These are phyloP conservation scores for Coprinopsis strossmayeri DNA, from an alignment of 768 basidiomycete genomes.

Conservation along the genomic window DNA sequence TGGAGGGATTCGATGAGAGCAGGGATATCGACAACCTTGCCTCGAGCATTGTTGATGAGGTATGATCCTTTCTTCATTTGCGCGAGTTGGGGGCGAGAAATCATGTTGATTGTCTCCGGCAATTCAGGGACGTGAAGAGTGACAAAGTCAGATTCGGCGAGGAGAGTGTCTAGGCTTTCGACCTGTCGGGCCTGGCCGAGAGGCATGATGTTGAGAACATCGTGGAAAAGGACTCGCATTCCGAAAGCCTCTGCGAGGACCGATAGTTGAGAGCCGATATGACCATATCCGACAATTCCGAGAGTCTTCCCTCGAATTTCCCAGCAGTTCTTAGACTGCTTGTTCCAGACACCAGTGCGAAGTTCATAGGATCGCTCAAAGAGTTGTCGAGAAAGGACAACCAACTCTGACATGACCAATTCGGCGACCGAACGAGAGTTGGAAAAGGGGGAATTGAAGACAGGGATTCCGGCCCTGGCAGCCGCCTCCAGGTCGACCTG, in stretches of 20 bases:
- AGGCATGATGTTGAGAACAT: conserved; percentile 96
- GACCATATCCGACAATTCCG: conserved; percentile 97
- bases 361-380: conserved; percentile 86
- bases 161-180: conserved; percentile 67
- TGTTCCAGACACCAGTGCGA: conserved; percentile 92
- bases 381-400: conserved; percentile 91
- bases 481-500: conserved; percentile 90
- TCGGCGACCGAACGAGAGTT: conserved; percentile 99
- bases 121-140: conserved; percentile 96
- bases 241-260: conserved; percentile 96
- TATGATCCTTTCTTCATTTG: conserved; percentile 94
- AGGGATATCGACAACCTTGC: conserved; percentile 91
- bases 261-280: conserved; percentile 95
- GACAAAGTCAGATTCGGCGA: conserved; percentile 84
- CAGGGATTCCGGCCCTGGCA: conserved; percentile 84
- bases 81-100: conserved; percentile 66
- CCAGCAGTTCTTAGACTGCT: conserved; percentile 97
- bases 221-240: conserved; percentile 92
- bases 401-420: conserved; percentile 90
- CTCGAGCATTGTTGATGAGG: conserved; percentile 97
- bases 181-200: conserved; percentile 91
- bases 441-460: conserved; percentile 99
- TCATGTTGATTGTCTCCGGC: conserved; percentile 94
- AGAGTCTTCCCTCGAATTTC: conserved; percentile 96
- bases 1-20: conserved; percentile 77